A percentile compares a stretch with the other conserved stretches of the same genome.
Evolutionary conservation across 208 protist species (phyloP).

Genomic region (Trypanosoma lewisi): DNA sequence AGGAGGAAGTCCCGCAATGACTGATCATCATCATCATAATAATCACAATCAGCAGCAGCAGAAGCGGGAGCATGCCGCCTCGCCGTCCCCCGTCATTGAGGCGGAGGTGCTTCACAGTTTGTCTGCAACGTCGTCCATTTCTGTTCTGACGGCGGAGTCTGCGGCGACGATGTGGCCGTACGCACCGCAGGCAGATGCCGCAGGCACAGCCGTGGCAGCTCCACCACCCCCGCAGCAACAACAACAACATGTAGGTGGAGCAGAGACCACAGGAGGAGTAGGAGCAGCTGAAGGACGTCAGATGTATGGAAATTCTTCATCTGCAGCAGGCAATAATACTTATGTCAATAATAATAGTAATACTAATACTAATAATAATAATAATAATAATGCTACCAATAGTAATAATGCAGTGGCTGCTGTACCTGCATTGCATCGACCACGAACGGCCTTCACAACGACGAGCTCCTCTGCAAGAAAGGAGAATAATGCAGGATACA

Average conservation of each 20-base stretch:
- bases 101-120: slow-evolving; percentile 27
- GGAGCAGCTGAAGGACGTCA: neutral
- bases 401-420: neutral
- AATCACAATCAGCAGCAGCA: neutral
- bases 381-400: slow-evolving; percentile 28
- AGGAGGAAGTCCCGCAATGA: neutral
- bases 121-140: slow-evolving; percentile 24
- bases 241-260: neutral
- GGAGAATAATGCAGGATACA: neutral
- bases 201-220: neutral
- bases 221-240: slow-evolving; percentile 7
- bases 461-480: slow-evolving; percentile 1
- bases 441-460: neutral
- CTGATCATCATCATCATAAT: neutral
- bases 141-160: slow-evolving; percentile 15
- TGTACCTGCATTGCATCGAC: slow-evolving; percentile 5
- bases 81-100: slow-evolving; percentile 25
- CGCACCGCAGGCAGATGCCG: neutral
- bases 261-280: neutral
- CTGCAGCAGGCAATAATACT: neutral
- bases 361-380: slow-evolving; percentile 12
- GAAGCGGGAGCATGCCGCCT: slow-evolving; percentile 9
- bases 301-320: neutral
- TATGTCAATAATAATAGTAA: slow-evolving; percentile 29
- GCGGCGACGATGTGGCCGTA: neutral